phyloP scores from a whole-genome alignment of 2,329 filamentous ascomycete genomes.

The Lachnellula occidentalis region DNA sequence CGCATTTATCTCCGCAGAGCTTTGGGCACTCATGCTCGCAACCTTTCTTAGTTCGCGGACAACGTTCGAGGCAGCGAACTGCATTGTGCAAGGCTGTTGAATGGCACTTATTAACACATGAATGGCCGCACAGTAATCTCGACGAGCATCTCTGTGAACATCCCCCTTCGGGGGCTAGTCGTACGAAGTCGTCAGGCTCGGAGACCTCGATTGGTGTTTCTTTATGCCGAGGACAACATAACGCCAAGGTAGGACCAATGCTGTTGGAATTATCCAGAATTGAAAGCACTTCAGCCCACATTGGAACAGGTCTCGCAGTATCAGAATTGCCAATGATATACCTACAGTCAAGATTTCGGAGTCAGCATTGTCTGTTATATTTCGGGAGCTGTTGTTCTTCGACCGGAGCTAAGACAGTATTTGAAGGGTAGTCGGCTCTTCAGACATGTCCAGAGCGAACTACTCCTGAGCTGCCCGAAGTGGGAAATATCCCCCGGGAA shows the following conservation, averaged over 20 bases:
- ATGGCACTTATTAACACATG: constrained; percentile 43
- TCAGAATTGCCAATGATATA: constrained; percentile 62
- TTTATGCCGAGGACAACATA: constrained; percentile 57
- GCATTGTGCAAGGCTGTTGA: constrained; percentile 42
- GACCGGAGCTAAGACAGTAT: too few relatives aligned
- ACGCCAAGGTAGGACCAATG: constrained; percentile 45
- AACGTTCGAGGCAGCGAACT: constrained; percentile 41
- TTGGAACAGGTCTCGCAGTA: constrained; percentile 50
- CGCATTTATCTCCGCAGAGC: constrained; percentile 41
- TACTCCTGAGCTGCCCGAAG: too few relatives aligned
- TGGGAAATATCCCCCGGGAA: too few relatives aligned
- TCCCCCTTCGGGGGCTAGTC: constrained; percentile 54
- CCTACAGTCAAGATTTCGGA: too few relatives aligned
- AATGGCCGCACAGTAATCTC: constrained; percentile 42
- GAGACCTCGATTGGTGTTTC: constrained; percentile 45
- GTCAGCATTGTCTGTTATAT: too few relatives aligned
- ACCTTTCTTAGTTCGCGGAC: constrained; percentile 36
- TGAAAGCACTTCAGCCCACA: constrained; percentile 57
- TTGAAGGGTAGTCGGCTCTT: too few relatives aligned
- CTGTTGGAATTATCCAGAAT: constrained; percentile 43
- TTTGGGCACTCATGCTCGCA: constrained; percentile 42
- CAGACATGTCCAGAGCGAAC: too few relatives aligned
- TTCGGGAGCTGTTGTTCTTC: too few relatives aligned
- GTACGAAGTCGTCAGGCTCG: constrained; percentile 51
- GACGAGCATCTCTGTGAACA: constrained; percentile 18